Conservation (phyloP, 257 asterid species). For the Paulownia fortunei region DNA sequence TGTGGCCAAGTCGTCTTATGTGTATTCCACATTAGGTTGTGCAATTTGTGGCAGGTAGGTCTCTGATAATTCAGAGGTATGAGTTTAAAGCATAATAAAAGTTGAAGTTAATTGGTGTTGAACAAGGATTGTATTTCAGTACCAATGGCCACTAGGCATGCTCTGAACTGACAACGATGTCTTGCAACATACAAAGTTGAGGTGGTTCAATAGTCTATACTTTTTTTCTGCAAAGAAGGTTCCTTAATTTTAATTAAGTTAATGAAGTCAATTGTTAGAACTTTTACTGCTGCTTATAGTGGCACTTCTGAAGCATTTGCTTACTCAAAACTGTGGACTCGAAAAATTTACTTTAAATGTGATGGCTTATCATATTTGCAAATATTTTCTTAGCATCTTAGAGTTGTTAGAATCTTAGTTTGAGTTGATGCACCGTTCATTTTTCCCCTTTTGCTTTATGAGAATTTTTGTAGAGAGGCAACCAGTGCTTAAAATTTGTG, state of each 20-base stretch:
- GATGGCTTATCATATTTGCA: not conserved
- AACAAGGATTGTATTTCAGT: too few species aligned
- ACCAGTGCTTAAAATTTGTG: not conserved
- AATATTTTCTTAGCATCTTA: not conserved
- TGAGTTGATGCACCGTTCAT: constrained; percentile 6
- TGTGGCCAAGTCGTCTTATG: constrained; percentile 1
- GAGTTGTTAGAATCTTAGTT: not conserved
- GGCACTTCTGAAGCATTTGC: constrained; percentile 5
- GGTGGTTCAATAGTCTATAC: not conserved
- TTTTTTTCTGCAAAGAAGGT: too few species aligned
- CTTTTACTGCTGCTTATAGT: not conserved
- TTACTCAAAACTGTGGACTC: not conserved
- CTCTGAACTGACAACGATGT: too few species aligned
- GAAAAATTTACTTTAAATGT: too few species aligned
- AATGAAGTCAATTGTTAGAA: too few species aligned
- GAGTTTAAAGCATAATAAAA: not conserved
- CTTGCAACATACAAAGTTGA: not conserved
- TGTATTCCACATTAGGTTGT: constrained; percentile 9
- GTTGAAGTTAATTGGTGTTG: not conserved
- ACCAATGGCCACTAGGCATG: too few species aligned
- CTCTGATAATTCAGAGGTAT: not conserved
- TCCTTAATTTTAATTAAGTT: too few species aligned
- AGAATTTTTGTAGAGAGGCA: not conserved
- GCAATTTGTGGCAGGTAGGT: constrained; percentile 13
- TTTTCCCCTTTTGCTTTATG: not conserved